These are phyloP conservation scores for Fusarium veterinarium DNA, from an alignment of 2,329 filamentous ascomycete genomes.

Conservation along the genomic window DNA sequence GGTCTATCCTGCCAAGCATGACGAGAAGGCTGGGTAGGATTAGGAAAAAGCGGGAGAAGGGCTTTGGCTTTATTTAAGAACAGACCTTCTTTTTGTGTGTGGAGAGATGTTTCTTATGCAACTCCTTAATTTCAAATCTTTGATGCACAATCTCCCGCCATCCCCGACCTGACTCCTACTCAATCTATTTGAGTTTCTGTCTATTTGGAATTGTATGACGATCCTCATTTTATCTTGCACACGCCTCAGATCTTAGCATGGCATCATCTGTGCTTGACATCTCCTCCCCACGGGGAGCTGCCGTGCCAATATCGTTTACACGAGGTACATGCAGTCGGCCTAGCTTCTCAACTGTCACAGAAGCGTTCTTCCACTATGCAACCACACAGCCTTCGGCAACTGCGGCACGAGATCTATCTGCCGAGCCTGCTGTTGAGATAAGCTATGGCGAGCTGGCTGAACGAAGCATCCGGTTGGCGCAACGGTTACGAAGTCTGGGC, in stretches of 20 bases:
- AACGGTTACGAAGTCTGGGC: slow-evolving; percentile 52
- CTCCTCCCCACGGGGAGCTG: slow-evolving; percentile 1
- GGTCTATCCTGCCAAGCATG: slow-evolving; percentile 28
- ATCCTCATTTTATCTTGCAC: slow-evolving; percentile 28
- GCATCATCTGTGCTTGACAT: slow-evolving; percentile 1
- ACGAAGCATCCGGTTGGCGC: slow-evolving; percentile 51
- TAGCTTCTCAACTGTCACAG: slow-evolving; percentile 49
- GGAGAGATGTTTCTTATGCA: slow-evolving; percentile 17
- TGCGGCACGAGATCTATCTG: slow-evolving; percentile 54
- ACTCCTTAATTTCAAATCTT: slow-evolving; percentile 34
- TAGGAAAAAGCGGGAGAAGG: slow-evolving; percentile 6
- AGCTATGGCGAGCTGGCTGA: slow-evolving; percentile 59
- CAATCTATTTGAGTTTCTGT: slow-evolving; percentile 25
- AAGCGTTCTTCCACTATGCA: slow-evolving; percentile 53
- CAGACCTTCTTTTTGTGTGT: slow-evolving; percentile 22
- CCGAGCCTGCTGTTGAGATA: slow-evolving; percentile 47
- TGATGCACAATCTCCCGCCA: slow-evolving; percentile 7
- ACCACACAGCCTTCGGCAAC: slow-evolving; percentile 50
- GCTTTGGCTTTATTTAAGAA: slow-evolving; percentile 28
- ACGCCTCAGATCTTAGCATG: slow-evolving; percentile 25
- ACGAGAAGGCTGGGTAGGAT: slow-evolving; percentile 27
- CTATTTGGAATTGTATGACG: slow-evolving; percentile 18
- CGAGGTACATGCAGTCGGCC: slow-evolving; percentile 31
- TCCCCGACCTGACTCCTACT: background rate
- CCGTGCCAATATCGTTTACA: slow-evolving; percentile 38